These are phyloP conservation scores for Sindora glabra DNA, from an alignment of 306 rosid species.

Conservation along the genomic window DNA sequence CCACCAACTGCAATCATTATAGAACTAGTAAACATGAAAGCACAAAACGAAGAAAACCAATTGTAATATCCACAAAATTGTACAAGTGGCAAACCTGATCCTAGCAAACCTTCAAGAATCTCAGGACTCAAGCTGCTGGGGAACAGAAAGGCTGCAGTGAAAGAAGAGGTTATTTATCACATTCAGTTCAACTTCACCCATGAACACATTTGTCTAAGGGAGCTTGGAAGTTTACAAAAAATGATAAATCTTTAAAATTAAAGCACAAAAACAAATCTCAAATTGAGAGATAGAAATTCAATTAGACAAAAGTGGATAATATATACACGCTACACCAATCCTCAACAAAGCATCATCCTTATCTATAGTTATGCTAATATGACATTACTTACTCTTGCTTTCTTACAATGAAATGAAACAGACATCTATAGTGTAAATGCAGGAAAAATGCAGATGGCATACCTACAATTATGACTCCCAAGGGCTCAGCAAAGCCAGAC, in stretches of 20 bases:
- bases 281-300: no score
- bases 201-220: slow-evolving; percentile 1
- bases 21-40: slow-evolving; percentile 2
- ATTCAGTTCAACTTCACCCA: slow-evolving; percentile 6
- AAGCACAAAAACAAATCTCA: not conserved
- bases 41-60: not conserved
- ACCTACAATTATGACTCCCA: slow-evolving; percentile 94
- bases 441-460: slow-evolving; percentile 28
- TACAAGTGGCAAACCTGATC: slow-evolving; percentile 59
- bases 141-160: slow-evolving; percentile 69
- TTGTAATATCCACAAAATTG: not conserved
- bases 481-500: slow-evolving; percentile 94
- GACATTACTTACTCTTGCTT: not conserved
- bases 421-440: not conserved
- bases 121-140: slow-evolving; percentile 91
- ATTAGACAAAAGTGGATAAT: no score
- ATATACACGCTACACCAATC: no score
- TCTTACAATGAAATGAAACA: slow-evolving; percentile 8
- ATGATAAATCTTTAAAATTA: not conserved
- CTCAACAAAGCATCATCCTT: no score
- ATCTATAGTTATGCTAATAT: no score
- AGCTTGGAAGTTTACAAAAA: not conserved
- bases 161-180: slow-evolving; percentile 13
- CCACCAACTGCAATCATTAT: slow-evolving; percentile 63
- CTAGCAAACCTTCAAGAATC: slow-evolving; percentile 89